phyloP scores from a whole-genome alignment of 2,329 filamentous ascomycete species.

The Chaetomium sp. region DNA sequence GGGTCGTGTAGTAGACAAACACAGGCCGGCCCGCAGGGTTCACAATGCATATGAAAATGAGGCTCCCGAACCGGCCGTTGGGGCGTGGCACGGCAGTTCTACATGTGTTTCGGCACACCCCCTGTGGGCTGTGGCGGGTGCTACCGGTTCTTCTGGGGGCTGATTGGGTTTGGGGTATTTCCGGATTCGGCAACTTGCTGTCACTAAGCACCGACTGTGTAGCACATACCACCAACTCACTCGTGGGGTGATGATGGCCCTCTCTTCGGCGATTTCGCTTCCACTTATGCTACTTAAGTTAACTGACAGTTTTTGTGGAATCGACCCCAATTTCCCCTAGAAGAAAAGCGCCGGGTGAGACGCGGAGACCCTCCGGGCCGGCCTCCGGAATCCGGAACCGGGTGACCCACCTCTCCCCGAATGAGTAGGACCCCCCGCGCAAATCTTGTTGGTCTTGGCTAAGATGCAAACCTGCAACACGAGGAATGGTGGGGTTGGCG shows the following conservation, averaged over 20 bases:
- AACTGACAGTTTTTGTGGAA: background rate
- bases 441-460: slow-evolving; percentile 10
- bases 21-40: background rate
- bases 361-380: background rate
- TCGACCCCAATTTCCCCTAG: background rate
- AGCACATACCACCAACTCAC: slow-evolving; percentile 1
- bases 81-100: slow-evolving; percentile 7
- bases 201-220: too few species aligned
- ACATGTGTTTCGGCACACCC: slow-evolving; percentile 1
- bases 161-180: background rate
- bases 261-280: background rate
- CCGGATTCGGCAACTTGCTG: background rate
- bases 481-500: background rate
- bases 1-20: background rate
- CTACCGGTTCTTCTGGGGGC: background rate
- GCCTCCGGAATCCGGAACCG: background rate
- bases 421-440: background rate
- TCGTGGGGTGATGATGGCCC: background rate
- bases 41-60: slow-evolving; percentile 1
- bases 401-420: background rate
- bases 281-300: too few species aligned
- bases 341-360: background rate
- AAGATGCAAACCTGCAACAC: slow-evolving; percentile 10
- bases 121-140: background rate
- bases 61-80: background rate